Evolutionary conservation across 345 rosid genomes (phyloP).

Genomic region (Durio zibethinus): DNA sequence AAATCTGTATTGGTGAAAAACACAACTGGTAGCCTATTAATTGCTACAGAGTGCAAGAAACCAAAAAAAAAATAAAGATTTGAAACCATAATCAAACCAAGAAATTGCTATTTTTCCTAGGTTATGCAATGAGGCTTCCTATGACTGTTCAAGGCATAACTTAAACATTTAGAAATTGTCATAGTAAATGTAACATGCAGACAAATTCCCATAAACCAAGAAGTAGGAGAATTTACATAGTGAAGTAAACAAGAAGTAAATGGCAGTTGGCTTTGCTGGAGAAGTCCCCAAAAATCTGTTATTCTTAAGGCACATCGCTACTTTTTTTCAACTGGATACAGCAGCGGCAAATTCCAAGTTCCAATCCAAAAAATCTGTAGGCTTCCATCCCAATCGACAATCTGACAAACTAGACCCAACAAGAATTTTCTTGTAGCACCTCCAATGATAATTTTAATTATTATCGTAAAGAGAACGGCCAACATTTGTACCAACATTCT

Average conservation of each 20-base stretch:
- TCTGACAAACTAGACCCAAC: background rate
- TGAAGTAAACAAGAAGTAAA: background rate
- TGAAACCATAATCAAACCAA: no score
- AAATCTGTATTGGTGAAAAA: no score
- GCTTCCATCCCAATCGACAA: background rate
- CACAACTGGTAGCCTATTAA: no score
- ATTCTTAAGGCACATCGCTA: background rate
- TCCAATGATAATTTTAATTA: background rate
- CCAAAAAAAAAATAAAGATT: no score
- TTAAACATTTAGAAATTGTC: background rate
- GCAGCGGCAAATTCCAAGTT: conserved; percentile 6
- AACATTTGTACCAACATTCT: background rate
- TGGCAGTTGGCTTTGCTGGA: background rate
- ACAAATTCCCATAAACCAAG: no score
- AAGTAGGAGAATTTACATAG: background rate
- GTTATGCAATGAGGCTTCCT: background rate
- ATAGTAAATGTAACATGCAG: background rate
- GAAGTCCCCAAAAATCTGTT: conserved; percentile 6
- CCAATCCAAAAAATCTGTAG: background rate
- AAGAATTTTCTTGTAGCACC: background rate
- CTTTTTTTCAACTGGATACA: background rate
- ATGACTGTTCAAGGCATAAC: background rate
- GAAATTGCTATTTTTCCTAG: no score
- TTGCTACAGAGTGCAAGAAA: no score
- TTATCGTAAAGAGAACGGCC: background rate